These are phyloP conservation scores for Nakazawaea wyomingensis DNA, from an alignment of 805 yeast genomes.

Conservation along the genomic window DNA sequence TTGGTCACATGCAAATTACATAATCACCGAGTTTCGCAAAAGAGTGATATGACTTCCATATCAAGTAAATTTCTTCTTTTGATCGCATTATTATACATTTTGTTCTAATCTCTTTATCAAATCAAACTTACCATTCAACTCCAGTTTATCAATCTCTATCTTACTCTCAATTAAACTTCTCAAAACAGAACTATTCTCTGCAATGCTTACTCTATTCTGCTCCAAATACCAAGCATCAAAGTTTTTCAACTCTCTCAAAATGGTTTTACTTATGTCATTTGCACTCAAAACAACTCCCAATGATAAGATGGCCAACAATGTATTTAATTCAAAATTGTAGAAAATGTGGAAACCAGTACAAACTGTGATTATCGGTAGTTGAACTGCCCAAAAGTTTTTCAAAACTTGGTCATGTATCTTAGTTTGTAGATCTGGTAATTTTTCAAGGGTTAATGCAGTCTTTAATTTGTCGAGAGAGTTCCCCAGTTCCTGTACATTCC, in stretches of 20 bases:
- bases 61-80: background rate
- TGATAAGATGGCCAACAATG: constrained; percentile 36
- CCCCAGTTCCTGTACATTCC: background rate
- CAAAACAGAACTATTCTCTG: constrained; percentile 2
- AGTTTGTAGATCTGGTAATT: constrained; percentile 11
- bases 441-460: background rate
- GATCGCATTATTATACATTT: background rate
- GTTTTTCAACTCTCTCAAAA: constrained; percentile 1
- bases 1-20: constrained; percentile 6
- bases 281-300: constrained; percentile 36
- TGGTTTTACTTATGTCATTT: constrained; percentile 22
- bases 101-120: constrained; percentile 6
- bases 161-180: background rate
- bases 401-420: constrained; percentile 4
- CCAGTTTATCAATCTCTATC: background rate
- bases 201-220: constrained; percentile 6
- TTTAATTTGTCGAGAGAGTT: constrained; percentile 2
- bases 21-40: constrained; percentile 12
- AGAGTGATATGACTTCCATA: background rate
- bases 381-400: constrained; percentile 2
- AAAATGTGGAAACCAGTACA: constrained; percentile 10
- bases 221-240: constrained; percentile 14
- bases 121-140: constrained; percentile 4
- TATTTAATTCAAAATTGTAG: constrained; percentile 13
- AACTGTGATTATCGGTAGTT: constrained; percentile 8